Evolutionary conservation across 768 basidiomycete genomes (phyloP).

Genomic region (Hortiboletus flavorubellus): DNA sequence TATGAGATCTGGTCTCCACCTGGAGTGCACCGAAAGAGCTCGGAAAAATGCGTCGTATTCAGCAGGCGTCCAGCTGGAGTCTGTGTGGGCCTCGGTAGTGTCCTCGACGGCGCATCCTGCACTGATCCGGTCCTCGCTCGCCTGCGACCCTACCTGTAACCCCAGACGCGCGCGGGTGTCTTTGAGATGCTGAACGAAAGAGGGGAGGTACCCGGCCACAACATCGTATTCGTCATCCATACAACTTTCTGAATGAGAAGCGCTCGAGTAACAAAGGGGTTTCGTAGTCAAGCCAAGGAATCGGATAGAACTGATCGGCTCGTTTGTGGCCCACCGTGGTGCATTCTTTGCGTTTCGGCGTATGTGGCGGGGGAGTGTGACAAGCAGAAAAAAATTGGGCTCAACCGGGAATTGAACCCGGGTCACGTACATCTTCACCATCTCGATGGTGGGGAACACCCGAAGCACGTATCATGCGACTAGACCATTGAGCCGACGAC

Average conservation of each 20-base stretch:
- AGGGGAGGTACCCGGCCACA: constrained; percentile 22
- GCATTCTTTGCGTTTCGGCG: constrained; percentile 15
- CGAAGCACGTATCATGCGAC: constrained; percentile 38
- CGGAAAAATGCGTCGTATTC: constrained; percentile 76
- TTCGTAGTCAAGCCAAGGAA: constrained; percentile 3
- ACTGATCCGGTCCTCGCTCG: background rate
- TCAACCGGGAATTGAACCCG: constrained; percentile 36
- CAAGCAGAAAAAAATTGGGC: constrained; percentile 11
- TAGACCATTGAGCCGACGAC: constrained; percentile 32
- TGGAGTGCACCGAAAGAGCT: constrained; percentile 61
- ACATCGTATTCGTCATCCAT: constrained; percentile 19
- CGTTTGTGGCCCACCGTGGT: background rate
- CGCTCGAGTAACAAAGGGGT: background rate
- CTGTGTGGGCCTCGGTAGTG: background rate
- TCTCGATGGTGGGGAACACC: constrained; percentile 13
- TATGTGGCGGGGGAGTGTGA: constrained; percentile 1
- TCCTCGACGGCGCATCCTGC: background rate
- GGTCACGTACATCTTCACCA: constrained; percentile 36
- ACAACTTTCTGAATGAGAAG: background rate
- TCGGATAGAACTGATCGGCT: background rate
- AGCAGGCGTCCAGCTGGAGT: constrained; percentile 52
- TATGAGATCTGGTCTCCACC: constrained; percentile 75
- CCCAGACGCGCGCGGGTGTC: constrained; percentile 25
- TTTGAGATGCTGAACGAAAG: constrained; percentile 24
- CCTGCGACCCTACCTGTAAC: background rate